These are phyloP conservation scores for Coemansia sp. DNA, from an alignment of 371 early-diverging fungal genomes.

Conservation along the genomic window DNA sequence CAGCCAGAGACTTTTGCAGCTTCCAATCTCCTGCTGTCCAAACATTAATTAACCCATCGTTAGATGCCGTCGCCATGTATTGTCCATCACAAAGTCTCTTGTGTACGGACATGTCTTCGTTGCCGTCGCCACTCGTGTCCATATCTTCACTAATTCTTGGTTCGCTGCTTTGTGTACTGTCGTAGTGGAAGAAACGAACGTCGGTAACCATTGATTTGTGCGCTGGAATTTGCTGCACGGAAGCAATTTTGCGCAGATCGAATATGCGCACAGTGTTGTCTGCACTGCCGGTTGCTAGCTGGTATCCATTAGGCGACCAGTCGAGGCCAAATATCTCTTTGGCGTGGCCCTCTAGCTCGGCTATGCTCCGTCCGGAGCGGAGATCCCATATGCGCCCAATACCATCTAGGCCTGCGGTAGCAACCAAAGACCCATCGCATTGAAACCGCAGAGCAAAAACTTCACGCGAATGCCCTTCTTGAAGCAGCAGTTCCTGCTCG, in stretches of 20 bases:
- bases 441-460: slow-evolving; percentile 91
- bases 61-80: slow-evolving; percentile 71
- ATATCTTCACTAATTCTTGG: slow-evolving; percentile 1
- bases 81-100: slow-evolving; percentile 55
- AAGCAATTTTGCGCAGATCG: slow-evolving; percentile 82
- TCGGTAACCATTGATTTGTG: slow-evolving; percentile 88
- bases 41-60: slow-evolving; percentile 89
- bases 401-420: slow-evolving; percentile 88
- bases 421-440: slow-evolving; percentile 85
- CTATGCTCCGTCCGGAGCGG: slow-evolving; percentile 84
- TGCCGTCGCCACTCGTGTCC: slow-evolving; percentile 5
- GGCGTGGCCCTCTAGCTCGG: slow-evolving; percentile 89
- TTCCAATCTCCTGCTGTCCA: slow-evolving; percentile 94
- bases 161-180: neutral
- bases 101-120: slow-evolving; percentile 19
- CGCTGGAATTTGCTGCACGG: slow-evolving; percentile 84
- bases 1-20: slow-evolving; percentile 80
- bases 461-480: slow-evolving; percentile 92
- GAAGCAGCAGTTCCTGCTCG: slow-evolving; percentile 74
- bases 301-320: slow-evolving; percentile 90
- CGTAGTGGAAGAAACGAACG: slow-evolving; percentile 68
- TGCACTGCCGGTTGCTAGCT: slow-evolving; percentile 77
- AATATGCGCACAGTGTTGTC: slow-evolving; percentile 86
- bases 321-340: slow-evolving; percentile 84
- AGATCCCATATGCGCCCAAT: slow-evolving; percentile 95